phyloP scores from a whole-genome alignment of 169 alveolate species.

The Cryptosporidium sp. region DNA sequence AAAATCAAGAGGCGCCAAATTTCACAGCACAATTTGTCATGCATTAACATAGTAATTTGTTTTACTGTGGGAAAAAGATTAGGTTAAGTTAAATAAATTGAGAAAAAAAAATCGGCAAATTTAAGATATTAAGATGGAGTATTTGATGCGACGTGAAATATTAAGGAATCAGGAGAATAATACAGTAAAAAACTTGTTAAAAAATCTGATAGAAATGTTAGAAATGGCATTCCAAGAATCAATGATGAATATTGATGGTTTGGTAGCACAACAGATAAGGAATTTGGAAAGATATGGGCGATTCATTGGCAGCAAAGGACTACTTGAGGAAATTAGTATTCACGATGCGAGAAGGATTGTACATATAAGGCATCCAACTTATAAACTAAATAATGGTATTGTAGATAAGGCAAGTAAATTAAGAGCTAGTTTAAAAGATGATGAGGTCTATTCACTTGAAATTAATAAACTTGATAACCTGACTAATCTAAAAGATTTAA shows the following conservation, averaged over 20 bases:
- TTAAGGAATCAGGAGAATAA: neutral
- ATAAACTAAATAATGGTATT: neutral
- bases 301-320: neutral
- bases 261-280: neutral
- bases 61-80: conserved; percentile 17
- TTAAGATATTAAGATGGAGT: neutral
- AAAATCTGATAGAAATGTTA: neutral
- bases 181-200: neutral
- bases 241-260: conserved; percentile 8
- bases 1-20: conserved; percentile 9
- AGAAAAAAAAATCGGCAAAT: neutral
- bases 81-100: neutral
- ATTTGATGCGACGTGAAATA: neutral
- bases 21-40: conserved; percentile 25
- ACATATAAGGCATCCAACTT: neutral
- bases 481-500: too few species aligned
- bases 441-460: neutral
- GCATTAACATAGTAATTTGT: neutral
- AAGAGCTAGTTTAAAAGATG: neutral
- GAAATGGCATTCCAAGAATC: conserved; percentile 22
- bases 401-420: neutral
- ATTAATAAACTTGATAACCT: too few species aligned
- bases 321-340: neutral
- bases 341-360: conserved; percentile 10
- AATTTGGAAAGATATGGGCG: neutral